These are phyloP conservation scores for Amoeboaphelidium protococcarum DNA, from an alignment of 371 early-diverging fungal species.

Conservation along the genomic window DNA sequence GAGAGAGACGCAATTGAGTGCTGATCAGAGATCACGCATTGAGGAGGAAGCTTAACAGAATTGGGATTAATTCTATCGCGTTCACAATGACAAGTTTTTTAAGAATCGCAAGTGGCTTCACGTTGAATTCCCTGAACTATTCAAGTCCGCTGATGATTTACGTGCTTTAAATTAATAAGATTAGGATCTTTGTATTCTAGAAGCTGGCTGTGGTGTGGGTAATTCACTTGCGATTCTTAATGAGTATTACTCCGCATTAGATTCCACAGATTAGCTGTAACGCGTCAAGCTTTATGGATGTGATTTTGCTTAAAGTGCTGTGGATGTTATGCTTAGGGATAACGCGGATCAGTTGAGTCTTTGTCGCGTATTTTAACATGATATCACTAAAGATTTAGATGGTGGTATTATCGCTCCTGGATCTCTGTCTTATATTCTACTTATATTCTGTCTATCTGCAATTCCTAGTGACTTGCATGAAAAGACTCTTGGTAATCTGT, in stretches of 20 bases:
- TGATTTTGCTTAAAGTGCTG: too few species aligned
- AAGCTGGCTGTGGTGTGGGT: background rate
- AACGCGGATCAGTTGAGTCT: too few species aligned
- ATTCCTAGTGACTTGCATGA: background rate
- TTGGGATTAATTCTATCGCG: background rate
- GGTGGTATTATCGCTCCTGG: background rate
- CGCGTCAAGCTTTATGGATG: background rate
- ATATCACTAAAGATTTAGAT: background rate
- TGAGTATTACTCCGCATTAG: background rate
- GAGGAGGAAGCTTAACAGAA: background rate
- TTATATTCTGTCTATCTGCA: background rate
- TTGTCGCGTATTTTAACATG: background rate
- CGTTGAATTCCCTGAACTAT: background rate
- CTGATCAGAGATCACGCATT: background rate
- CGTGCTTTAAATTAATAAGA: too few species aligned
- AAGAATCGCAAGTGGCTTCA: background rate
- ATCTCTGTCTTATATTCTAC: too few species aligned
- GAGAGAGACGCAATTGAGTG: background rate
- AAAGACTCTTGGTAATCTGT: background rate
- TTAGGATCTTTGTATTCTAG: too few species aligned
- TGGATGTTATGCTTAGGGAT: too few species aligned
- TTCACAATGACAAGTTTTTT: background rate
- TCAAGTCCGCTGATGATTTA: background rate
- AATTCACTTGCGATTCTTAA: too few species aligned
- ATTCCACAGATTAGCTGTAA: background rate